These are phyloP conservation scores for Claviceps lovelessii DNA, from an alignment of 2,329 filamentous ascomycete genomes.

Conservation along the genomic window DNA sequence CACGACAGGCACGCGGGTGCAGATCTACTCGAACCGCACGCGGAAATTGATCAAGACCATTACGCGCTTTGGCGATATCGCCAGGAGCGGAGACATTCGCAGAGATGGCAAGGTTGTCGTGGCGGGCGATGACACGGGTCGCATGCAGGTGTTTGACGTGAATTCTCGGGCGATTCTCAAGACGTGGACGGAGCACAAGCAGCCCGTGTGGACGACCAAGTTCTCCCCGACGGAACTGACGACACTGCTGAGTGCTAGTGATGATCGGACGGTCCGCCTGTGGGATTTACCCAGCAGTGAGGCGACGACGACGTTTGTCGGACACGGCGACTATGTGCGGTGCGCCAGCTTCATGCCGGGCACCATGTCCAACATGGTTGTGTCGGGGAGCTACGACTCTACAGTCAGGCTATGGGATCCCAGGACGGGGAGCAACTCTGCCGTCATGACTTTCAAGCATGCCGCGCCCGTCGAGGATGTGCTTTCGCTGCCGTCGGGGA, in stretches of 20 bases:
- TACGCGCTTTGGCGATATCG: constrained; percentile 81
- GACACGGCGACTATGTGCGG: constrained; percentile 87
- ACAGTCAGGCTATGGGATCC: constrained; percentile 93
- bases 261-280: constrained; percentile 81
- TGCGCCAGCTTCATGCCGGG: constrained; percentile 73
- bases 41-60: constrained; percentile 89
- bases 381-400: constrained; percentile 87
- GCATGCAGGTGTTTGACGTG: constrained; percentile 90
- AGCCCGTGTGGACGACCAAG: constrained; percentile 81
- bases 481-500: constrained; percentile 74
- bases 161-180: constrained; percentile 78
- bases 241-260: constrained; percentile 72
- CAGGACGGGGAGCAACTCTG: constrained; percentile 46
- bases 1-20: constrained; percentile 84
- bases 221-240: constrained; percentile 88
- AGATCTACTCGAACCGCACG: constrained; percentile 85
- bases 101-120: constrained; percentile 79
- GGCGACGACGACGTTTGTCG: constrained; percentile 63
- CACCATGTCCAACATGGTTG: constrained; percentile 56
- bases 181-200: constrained; percentile 89
- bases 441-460: constrained; percentile 91
- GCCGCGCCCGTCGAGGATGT: constrained; percentile 77
- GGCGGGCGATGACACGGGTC: constrained; percentile 80
- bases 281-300: constrained; percentile 83
- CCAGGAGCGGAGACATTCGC: constrained; percentile 76